These are phyloP conservation scores for Diospyros lotus DNA, from an alignment of 148 eudicot genomes.

Conservation along the genomic window DNA sequence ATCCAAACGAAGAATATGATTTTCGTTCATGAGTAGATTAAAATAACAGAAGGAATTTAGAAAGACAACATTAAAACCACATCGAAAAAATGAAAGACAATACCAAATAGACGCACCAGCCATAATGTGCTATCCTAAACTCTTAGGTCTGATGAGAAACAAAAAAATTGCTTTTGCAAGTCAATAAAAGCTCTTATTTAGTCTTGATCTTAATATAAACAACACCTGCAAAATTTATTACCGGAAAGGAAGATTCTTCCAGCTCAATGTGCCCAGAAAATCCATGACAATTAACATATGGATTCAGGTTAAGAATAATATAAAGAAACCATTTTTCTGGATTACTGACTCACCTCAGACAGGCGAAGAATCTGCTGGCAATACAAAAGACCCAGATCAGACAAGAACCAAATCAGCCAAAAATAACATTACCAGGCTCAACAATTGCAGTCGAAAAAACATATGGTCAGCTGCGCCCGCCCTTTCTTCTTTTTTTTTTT, in stretches of 20 bases:
- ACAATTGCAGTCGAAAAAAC: slow-evolving; percentile 11
- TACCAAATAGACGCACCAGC: slow-evolving; percentile 11
- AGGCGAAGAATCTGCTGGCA: slow-evolving; percentile 24
- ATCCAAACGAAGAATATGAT: background rate
- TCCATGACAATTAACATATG: slow-evolving; percentile 11
- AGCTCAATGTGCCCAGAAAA: slow-evolving; percentile 21
- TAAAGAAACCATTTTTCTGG: slow-evolving; percentile 10
- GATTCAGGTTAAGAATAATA: slow-evolving; percentile 14
- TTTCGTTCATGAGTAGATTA: background rate
- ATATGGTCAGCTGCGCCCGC: slow-evolving; percentile 2
- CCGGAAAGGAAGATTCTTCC: slow-evolving; percentile 18
- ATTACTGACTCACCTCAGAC: slow-evolving; percentile 26
- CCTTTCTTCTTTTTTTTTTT: slow-evolving; percentile 6
- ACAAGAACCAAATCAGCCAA: slow-evolving; percentile 11
- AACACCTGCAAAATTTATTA: background rate
- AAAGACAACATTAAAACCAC: background rate
- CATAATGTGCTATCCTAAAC: slow-evolving; percentile 16
- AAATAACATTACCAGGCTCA: slow-evolving; percentile 11
- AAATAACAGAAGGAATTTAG: slow-evolving; percentile 1
- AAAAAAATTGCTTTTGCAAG: slow-evolving; percentile 2
- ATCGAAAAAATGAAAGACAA: background rate
- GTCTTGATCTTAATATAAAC: slow-evolving; percentile 5
- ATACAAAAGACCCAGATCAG: slow-evolving; percentile 19
- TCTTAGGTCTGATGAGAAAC: slow-evolving; percentile 1
- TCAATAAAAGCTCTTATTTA: slow-evolving; percentile 15